Evolutionary conservation across 2,329 filamentous ascomycete species (phyloP), one percentile per base, ranked within the genome.

Genomic region (Aspergillus sp.): DNA sequence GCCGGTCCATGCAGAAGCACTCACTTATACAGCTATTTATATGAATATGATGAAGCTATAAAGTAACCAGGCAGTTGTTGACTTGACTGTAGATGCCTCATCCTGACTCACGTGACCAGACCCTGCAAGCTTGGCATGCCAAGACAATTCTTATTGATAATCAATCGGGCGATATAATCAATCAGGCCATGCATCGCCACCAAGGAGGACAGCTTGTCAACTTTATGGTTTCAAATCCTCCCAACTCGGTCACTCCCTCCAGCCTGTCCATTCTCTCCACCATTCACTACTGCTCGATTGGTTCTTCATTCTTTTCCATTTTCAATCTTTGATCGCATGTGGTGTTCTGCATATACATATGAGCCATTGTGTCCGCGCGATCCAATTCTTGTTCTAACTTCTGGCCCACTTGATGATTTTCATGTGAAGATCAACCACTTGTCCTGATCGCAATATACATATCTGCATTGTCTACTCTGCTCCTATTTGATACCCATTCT

Each of bases 131-230:
- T 30, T 30, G 26, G 22, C 22, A 1, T 30, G 26, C 26, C 26
- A 30, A 30, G 26, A 4, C 26, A n/a, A n/a, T 30, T 30, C 10
- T 8, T 38, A 50, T 50, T 43, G 47, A 42, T 42, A 42, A 42
- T 42, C 40, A 42, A 42, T 19, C 19, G 19, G 19, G n/a, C 40
- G 19, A 42, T 47, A 45, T 40, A 48, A 33, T 40, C 45, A 45
- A 48, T 45, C n/a, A 51, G 50, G 43, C 50, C 47, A 42, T 52
- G 38, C 50, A 50, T 47, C 51, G 53, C 56, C 54, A 51, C 58
- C 55, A 58, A 50, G 51, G 56, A 60, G 60, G 60, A 57, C 60
- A 63, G 55, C 58, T 62, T 63, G 60, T 62, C 60, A 57, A 63
- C 60, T 63, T 62, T 55, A 16, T 24, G 22, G 43, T 49, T 46